Evolutionary conservation across 2,329 filamentous ascomycete species (phyloP), one percentile per base, ranked within the genome.

Genomic region (Stylonectria norvegica): DNA sequence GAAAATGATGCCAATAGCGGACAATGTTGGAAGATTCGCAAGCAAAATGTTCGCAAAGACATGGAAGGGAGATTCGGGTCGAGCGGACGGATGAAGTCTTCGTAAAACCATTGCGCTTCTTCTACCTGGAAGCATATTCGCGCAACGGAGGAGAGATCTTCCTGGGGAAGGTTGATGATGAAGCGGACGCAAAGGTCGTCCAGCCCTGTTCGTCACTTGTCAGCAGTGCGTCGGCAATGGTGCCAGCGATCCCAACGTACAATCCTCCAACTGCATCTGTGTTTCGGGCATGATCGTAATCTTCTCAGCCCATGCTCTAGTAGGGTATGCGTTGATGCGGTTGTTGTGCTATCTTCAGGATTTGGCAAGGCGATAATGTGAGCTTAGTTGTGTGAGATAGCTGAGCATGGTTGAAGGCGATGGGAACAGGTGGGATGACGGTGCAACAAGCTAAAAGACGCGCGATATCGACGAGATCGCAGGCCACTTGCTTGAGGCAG

Each of bases 41-140:
- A 74, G 56, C 87, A 91, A 67, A 98, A 98, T 36, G 76, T 82
- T 52, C 87, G 83, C 22, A 98, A 76, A 32, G 83, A 81, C 74
- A 97, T 85, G 40, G 86, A 89, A 4, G 93, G 93, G 9, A 98
- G 76, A 27, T 77, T 77, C 37, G 89, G 84, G 65, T 96, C 86
- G 49, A 93, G 74, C 27, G 91, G 90, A 34, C 93, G 87, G 63
- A 98, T 89, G 63, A 98, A 98, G 68, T 98, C 93, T 73, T 98
- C 93, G 79, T 98, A 98, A 69, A 95, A 98, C 93, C 93, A 98
- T 81, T 98, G 94, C 57, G 93, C 93, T 69, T 98, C 94, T 68
- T 98, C 93, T 55, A 98, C 86, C 69, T 97, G 90, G 65, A 98
- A 98, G 69, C 91, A 97, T 68, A 98, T 93, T 61, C 93, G 85